Conservation (phyloP, 1,284 basidiomycete species). For the Puccinia hordei region DNA sequence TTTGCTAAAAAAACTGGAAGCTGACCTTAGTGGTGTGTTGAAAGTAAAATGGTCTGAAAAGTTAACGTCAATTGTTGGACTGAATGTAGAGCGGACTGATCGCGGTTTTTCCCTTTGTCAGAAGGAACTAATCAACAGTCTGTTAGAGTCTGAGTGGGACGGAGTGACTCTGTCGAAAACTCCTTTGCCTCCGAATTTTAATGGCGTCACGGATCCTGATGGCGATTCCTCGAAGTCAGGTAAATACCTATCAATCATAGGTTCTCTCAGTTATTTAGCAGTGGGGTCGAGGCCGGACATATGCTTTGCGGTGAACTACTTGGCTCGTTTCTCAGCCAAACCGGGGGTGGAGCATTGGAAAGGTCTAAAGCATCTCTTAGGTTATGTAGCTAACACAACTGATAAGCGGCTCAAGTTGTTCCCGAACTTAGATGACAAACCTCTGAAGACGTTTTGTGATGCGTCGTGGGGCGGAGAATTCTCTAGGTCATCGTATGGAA, state of each 20-base stretch:
- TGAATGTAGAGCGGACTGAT: not conserved
- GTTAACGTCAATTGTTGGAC: not conserved
- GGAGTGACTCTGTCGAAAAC: not conserved
- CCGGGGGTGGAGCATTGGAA: slow-evolving; percentile 10
- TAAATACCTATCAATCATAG: slow-evolving; percentile 11
- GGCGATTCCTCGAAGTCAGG: not conserved
- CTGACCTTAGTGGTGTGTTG: not conserved
- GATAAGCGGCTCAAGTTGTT: not conserved
- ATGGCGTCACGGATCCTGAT: not conserved
- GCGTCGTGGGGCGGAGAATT: slow-evolving; percentile 8
- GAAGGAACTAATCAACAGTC: not conserved
- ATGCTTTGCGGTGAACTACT: slow-evolving; percentile 10
- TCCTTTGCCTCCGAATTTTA: not conserved
- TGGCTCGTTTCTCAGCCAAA: slow-evolving; percentile 20
- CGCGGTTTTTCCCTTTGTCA: not conserved
- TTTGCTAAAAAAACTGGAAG: not conserved
- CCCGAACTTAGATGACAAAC: not conserved
- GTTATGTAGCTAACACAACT: not conserved
- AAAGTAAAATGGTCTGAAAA: not conserved
- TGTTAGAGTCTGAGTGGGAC: not conserved
- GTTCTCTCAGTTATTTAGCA: slow-evolving; percentile 2
- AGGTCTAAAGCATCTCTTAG: not conserved
- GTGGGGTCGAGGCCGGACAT: slow-evolving; percentile 10
- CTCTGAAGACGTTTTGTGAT: not conserved
- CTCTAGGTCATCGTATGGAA: not conserved